These are phyloP conservation scores for Coemansia sp. DNA, from an alignment of 192 early-diverging fungal species.

Conservation along the genomic window DNA sequence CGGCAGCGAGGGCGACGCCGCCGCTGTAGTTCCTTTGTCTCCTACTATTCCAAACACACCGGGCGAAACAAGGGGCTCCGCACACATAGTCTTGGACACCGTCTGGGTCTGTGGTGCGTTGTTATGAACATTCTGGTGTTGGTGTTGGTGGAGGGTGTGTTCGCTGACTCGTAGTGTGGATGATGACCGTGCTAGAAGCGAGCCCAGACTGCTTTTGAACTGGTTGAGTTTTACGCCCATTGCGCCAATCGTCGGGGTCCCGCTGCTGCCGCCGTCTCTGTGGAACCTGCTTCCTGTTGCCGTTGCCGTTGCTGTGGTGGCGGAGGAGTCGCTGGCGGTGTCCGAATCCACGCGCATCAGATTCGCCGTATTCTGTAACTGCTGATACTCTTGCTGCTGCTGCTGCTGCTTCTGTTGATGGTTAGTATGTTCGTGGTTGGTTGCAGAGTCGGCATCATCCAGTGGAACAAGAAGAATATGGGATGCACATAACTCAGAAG, in stretches of 20 bases:
- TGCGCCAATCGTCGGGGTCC: neutral
- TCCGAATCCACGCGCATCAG: conserved; percentile 10
- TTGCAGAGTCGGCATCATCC: neutral
- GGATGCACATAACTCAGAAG: conserved; percentile 14
- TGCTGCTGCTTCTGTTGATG: neutral
- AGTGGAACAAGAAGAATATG: conserved; percentile 22
- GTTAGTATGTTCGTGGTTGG: neutral
- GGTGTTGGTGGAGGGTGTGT: neutral
- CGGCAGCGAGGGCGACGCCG: neutral
- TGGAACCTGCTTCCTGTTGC: neutral
- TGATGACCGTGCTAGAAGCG: conserved; percentile 22
- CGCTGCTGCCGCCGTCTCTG: neutral
- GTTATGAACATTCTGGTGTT: neutral
- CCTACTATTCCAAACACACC: neutral
- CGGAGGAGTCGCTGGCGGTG: conserved; percentile 4
- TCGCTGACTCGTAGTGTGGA: conserved; percentile 6
- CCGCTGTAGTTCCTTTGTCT: neutral
- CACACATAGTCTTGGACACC: neutral
- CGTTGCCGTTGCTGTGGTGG: neutral
- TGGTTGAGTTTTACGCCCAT: conserved; percentile 10
- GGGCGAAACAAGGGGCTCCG: neutral
- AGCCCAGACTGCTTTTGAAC: conserved; percentile 38
- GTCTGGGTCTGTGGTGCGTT: too few species aligned
- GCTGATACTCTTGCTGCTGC: conserved; percentile 10
- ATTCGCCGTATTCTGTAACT: conserved; percentile 1